Percentiles rank a stretch among this genome's conserved stretches.
phyloP scores from a whole-genome alignment of 495 filamentous ascomycete species.

The Podospora tetraspora region DNA sequence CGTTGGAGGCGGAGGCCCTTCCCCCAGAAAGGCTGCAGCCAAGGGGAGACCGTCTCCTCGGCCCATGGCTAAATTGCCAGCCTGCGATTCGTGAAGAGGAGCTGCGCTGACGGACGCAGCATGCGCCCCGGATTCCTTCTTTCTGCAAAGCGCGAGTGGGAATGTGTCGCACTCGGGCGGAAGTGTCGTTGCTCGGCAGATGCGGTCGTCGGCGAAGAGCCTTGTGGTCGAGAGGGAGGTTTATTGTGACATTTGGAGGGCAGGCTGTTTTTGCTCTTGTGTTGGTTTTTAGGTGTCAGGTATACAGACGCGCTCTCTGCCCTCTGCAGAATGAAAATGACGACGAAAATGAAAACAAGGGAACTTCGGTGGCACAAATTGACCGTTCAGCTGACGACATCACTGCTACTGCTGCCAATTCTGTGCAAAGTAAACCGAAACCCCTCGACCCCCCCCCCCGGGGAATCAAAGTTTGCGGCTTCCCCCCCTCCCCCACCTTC shows the following conservation, averaged over 20 bases:
- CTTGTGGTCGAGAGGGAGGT: neutral
- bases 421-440: neutral
- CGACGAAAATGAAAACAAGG: neutral
- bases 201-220: neutral
- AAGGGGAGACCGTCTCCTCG: neutral
- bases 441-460: neutral
- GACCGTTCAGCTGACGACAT: neutral
- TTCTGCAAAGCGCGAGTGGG: neutral
- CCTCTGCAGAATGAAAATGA: neutral
- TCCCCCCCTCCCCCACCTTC: neutral
- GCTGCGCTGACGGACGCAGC: neutral
- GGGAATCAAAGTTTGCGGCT: neutral
- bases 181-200: neutral
- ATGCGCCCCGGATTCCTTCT: neutral
- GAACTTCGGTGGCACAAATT: neutral
- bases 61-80: constrained; percentile 9
- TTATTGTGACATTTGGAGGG: neutral
- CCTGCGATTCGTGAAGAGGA: neutral
- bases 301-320: neutral
- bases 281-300: too few species aligned
- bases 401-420: neutral
- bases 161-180: neutral
- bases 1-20: neutral
- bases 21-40: constrained; percentile 7
- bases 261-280: neutral